Conservation (phyloP, 192 early-diverging fungal genomes). For the Obelidium mucronatum region DNA sequence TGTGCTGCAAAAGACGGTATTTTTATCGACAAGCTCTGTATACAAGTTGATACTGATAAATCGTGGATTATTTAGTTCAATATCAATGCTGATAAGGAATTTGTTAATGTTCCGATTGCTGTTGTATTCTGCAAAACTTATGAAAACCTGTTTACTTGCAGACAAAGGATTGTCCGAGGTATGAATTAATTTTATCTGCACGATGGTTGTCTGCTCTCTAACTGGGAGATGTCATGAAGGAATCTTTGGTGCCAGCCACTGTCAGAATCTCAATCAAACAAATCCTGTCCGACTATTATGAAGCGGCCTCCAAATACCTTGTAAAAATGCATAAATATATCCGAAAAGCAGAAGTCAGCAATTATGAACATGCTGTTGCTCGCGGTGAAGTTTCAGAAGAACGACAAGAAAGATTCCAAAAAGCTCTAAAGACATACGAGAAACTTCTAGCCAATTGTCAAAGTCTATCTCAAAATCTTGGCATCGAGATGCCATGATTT, state of each 20-base stretch:
- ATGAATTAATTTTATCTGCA: neutral
- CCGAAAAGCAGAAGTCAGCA: conserved; percentile 73
- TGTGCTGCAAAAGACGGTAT: conserved; percentile 60
- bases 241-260: conserved; percentile 35
- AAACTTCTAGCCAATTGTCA: conserved; percentile 66
- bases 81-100: conserved; percentile 49
- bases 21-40: conserved; percentile 45
- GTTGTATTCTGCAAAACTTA: conserved; percentile 54
- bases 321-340: conserved; percentile 76
- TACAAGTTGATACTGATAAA: conserved; percentile 47
- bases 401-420: conserved; percentile 77
- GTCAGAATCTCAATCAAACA: conserved; percentile 28
- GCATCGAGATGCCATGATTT: conserved; percentile 79
- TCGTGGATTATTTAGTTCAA: conserved; percentile 18
- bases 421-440: conserved; percentile 70
- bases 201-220: neutral
- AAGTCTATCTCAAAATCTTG: conserved; percentile 76
- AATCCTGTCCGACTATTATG: conserved; percentile 70
- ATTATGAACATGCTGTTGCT: conserved; percentile 81
- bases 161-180: conserved; percentile 20
- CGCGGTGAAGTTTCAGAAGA: conserved; percentile 84
- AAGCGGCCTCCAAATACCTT: conserved; percentile 63
- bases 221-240: neutral
- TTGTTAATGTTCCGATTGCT: conserved; percentile 55
- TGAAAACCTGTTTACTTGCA: conserved; percentile 28